phyloP scores from a whole-genome alignment of 352 stramenopile species.

The Globisporangium iwayamae region DNA sequence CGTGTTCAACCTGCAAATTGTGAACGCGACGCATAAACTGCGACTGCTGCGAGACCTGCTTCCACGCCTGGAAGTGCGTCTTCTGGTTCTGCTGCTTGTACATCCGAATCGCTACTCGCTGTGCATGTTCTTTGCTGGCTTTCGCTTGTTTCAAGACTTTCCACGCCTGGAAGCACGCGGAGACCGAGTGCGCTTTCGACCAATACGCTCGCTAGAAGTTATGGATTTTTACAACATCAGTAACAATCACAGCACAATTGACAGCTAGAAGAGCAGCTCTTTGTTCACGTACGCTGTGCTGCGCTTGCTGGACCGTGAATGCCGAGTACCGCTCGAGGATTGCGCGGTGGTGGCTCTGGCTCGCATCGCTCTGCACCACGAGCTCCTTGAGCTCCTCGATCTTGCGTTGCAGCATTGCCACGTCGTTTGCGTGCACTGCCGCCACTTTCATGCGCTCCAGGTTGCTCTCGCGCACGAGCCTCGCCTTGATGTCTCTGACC shows the following conservation, averaged over 20 bases:
- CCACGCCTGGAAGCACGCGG: slow-evolving; percentile 30
- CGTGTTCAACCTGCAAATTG: slow-evolving; percentile 26
- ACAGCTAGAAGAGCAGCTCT: neutral
- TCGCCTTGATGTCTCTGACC: slow-evolving; percentile 23
- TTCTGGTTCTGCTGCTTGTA: slow-evolving; percentile 13
- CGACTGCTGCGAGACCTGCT: neutral
- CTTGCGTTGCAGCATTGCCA: slow-evolving; percentile 41
- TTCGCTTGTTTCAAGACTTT: slow-evolving; percentile 6
- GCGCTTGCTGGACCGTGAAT: slow-evolving; percentile 22
- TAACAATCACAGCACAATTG: neutral
- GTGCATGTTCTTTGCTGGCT: neutral
- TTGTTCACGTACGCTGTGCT: slow-evolving; percentile 18
- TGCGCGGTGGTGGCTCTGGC: slow-evolving; percentile 6
- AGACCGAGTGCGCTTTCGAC: slow-evolving; percentile 19
- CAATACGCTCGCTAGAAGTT: slow-evolving; percentile 23
- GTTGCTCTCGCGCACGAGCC: slow-evolving; percentile 19
- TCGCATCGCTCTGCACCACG: slow-evolving; percentile 10
- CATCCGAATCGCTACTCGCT: slow-evolving; percentile 16
- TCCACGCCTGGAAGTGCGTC: slow-evolving; percentile 15
- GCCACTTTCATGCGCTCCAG: slow-evolving; percentile 47
- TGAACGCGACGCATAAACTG: slow-evolving; percentile 21
- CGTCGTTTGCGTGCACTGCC: slow-evolving; percentile 39
- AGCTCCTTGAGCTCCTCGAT: slow-evolving; percentile 39
- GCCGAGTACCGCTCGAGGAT: slow-evolving; percentile 32
- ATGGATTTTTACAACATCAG: slow-evolving; percentile 1